A percentile compares a stretch with the other conserved stretches of the same genome.
Conservation (phyloP, 768 basidiomycete genomes). For the Tulasnella sp. region DNA sequence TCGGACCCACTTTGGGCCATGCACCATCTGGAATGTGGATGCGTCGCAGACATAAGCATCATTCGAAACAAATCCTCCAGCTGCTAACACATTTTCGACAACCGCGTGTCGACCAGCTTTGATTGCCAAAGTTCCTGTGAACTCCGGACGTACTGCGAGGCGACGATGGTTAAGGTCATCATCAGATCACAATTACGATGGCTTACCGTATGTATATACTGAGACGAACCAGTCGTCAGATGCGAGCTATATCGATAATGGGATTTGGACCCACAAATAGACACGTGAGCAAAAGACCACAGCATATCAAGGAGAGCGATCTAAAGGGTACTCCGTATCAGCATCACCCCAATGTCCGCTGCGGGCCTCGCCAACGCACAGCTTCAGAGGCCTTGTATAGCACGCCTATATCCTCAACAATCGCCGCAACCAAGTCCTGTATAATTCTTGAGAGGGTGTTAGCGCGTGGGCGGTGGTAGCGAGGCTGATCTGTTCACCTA, state of each 20-base stretch:
- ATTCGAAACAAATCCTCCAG: conserved; percentile 69
- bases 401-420: conserved; percentile 62
- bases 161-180: not conserved
- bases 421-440: conserved; percentile 58
- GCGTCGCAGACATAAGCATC: conserved; percentile 82
- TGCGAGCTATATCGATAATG: conserved; percentile 20
- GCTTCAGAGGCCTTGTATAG: conserved; percentile 90
- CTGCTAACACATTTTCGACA: conserved; percentile 59
- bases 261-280: conserved; percentile 58
- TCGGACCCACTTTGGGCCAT: conserved; percentile 71
- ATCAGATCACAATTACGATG: not conserved
- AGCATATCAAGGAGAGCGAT: conserved; percentile 84
- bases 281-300: conserved; percentile 74
- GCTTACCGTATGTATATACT: conserved; percentile 42
- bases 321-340: conserved; percentile 30
- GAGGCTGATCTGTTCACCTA: conserved; percentile 24
- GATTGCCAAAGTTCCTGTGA: conserved; percentile 80
- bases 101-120: conserved; percentile 85
- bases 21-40: conserved; percentile 82
- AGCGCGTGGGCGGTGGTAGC: not conserved
- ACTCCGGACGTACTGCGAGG: conserved; percentile 72
- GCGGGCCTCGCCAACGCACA: conserved; percentile 30
- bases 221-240: not conserved
- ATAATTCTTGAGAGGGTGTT: conserved; percentile 48
- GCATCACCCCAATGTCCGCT: not conserved